phyloP scores from a whole-genome alignment of 176 grass and related monocot species.

The Rhynchospora breviuscula region DNA sequence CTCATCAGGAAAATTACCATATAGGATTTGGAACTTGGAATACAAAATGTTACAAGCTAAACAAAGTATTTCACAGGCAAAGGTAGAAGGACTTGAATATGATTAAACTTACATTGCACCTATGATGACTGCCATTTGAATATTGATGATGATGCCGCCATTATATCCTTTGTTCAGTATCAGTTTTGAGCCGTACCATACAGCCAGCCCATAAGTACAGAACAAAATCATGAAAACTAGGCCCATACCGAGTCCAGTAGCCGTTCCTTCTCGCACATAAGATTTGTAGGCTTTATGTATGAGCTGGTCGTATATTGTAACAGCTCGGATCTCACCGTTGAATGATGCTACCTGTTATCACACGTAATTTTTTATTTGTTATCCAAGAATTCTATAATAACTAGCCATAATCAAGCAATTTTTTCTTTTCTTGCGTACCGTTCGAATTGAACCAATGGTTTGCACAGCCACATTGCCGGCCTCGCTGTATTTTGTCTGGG shows the following conservation, averaged over 20 bases:
- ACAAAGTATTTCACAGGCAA: not conserved
- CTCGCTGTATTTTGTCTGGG: conserved; percentile 57
- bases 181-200: conserved; percentile 70
- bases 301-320: conserved; percentile 45
- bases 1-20: not conserved
- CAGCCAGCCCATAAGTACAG: conserved; percentile 58
- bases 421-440: conserved; percentile 26
- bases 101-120: conserved; percentile 61
- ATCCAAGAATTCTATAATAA: not conserved
- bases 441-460: conserved; percentile 69
- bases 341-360: conserved; percentile 69
- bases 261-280: conserved; percentile 40
- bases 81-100: not conserved
- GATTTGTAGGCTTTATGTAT: conserved; percentile 57
- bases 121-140: conserved; percentile 56
- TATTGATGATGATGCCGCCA: conserved; percentile 61
- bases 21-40: not conserved
- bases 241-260: conserved; percentile 52
- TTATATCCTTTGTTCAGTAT: conserved; percentile 63
- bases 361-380: conserved; percentile 1
- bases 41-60: not conserved
- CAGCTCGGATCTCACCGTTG: conserved; percentile 56
- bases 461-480: conserved; percentile 68
- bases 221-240: conserved; percentile 45
- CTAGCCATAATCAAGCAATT: not conserved